phyloP scores from a whole-genome alignment of 306 rosid species.

The Lablab purpureus region DNA sequence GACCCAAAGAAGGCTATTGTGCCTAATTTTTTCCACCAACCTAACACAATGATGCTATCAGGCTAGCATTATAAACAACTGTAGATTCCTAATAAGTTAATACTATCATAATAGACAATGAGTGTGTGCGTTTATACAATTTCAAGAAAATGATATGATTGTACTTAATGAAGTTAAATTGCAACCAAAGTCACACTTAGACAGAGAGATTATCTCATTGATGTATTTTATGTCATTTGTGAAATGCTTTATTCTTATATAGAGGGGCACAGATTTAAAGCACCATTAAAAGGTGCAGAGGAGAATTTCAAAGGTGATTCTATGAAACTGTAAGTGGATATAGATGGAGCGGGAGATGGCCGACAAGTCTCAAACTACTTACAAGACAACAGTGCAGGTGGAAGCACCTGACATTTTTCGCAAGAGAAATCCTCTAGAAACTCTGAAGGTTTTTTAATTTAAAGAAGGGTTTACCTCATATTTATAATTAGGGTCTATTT shows the following conservation, averaged over 20 bases:
- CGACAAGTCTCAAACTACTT: conserved; percentile 46
- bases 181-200: not conserved
- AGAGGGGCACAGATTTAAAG: not conserved
- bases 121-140: not conserved
- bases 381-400: not conserved
- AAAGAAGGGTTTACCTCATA: not conserved
- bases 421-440: conserved; percentile 46
- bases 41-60: conserved; percentile 14
- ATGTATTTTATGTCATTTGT: not conserved
- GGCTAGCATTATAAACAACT: not conserved
- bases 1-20: conserved; percentile 66
- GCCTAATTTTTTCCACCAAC: conserved; percentile 51
- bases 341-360: conserved; percentile 39
- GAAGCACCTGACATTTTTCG: conserved; percentile 40
- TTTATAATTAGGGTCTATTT: not conserved
- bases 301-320: no score
- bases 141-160: conserved; percentile 5
- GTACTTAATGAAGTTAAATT: not conserved
- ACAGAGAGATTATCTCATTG: not conserved
- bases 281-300: no score
- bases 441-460: conserved; percentile 50
- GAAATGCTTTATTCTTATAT: not conserved
- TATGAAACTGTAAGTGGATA: conserved; percentile 12
- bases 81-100: not conserved
- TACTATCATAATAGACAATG: not conserved